These are phyloP conservation scores for Selaginella tamariscina DNA, from an alignment of 75 land plant species.

Conservation along the genomic window DNA sequence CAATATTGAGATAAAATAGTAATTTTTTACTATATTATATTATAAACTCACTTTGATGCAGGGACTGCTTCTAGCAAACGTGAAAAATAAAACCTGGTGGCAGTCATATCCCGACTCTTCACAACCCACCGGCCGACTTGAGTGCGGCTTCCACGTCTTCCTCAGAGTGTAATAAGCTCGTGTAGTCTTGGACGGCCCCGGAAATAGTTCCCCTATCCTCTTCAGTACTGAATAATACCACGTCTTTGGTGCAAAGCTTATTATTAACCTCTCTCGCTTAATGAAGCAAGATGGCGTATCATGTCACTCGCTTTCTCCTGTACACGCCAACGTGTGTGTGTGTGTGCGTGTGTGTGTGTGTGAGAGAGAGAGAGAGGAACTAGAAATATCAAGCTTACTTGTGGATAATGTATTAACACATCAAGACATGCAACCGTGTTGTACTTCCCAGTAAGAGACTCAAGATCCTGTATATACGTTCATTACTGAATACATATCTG, in stretches of 20 bases:
- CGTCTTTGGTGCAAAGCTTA: slow-evolving; percentile 94
- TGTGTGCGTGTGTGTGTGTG: too few relatives aligned
- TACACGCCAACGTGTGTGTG: too few relatives aligned
- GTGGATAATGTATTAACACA: slow-evolving; percentile 91
- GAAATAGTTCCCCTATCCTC: slow-evolving; percentile 91
- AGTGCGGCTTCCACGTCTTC: slow-evolving; percentile 86
- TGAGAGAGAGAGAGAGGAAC: too few relatives aligned
- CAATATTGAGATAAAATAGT: too few relatives aligned
- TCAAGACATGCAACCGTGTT: slow-evolving; percentile 87
- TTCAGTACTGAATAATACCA: slow-evolving; percentile 60
- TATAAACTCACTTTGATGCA: too few relatives aligned
- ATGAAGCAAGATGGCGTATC: slow-evolving; percentile 80
- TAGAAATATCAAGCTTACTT: too few relatives aligned
- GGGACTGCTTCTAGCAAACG: slow-evolving; percentile 85
- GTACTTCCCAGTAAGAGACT: slow-evolving; percentile 69
- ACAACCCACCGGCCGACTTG: slow-evolving; percentile 69
- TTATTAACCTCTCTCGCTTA: slow-evolving; percentile 64
- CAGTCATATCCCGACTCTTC: slow-evolving; percentile 46
- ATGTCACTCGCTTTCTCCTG: slow-evolving; percentile 78
- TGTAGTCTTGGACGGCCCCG: slow-evolving; percentile 95
- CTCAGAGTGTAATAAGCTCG: slow-evolving; percentile 93
- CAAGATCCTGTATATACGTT: slow-evolving; percentile 77
- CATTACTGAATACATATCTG: too few relatives aligned
- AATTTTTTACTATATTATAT: too few relatives aligned
- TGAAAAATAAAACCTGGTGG: slow-evolving; percentile 85